Conservation (phyloP, 129 eudicot genomes). For the Artemisia annua region DNA sequence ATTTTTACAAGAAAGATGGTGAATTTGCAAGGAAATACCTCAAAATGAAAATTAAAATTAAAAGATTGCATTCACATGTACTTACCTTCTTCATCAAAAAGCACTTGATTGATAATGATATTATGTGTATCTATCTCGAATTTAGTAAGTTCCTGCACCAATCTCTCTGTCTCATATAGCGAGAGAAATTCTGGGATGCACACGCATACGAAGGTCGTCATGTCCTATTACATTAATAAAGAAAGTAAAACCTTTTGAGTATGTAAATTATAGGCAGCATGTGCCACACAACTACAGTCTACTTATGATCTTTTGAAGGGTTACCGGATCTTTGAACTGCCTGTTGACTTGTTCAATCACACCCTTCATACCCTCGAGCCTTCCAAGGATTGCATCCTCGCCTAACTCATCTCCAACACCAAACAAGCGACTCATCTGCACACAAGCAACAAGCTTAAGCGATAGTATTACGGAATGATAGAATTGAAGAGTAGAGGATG, state of each 20-base stretch:
- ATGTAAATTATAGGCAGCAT: background rate
- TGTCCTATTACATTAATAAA: constrained; percentile 49
- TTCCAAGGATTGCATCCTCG: constrained; percentile 90
- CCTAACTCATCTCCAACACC: constrained; percentile 84
- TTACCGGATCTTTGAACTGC: constrained; percentile 97
- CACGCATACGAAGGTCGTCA: constrained; percentile 94
- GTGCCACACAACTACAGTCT: too few relatives aligned
- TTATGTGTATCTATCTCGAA: constrained; percentile 97
- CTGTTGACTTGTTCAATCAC: constrained; percentile 89
- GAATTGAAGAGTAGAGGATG: too few relatives aligned
- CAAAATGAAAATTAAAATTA: background rate
- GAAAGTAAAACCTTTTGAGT: constrained; percentile 8
- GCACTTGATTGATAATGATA: constrained; percentile 94
- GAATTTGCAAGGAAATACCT: background rate
- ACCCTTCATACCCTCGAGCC: constrained; percentile 95
- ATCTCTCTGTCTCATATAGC: constrained; percentile 89
- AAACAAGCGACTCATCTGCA: constrained; percentile 89
- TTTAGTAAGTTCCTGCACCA: constrained; percentile 92
- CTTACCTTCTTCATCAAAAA: constrained; percentile 88
- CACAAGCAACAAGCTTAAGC: background rate
- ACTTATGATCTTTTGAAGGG: too few relatives aligned
- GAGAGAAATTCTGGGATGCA: constrained; percentile 99
- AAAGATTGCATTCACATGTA: constrained; percentile 25
- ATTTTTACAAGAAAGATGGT: background rate
- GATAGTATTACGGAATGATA: too few relatives aligned